Conservation (phyloP, 2,329 filamentous ascomycete genomes). For the Diaporthe amygdali region DNA sequence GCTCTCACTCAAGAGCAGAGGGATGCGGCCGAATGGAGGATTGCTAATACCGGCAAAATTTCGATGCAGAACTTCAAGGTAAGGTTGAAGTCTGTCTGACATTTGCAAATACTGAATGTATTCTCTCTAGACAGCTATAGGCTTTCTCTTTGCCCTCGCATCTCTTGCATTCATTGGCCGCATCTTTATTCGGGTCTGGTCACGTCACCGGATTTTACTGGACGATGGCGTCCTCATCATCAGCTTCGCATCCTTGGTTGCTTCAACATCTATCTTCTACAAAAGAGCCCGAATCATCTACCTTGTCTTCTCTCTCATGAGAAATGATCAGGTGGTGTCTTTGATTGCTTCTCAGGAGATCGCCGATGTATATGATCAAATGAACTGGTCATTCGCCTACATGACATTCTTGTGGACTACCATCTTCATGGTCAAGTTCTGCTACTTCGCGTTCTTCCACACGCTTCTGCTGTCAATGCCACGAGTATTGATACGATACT, state of each 20-base stretch:
- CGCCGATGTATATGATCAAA: not conserved
- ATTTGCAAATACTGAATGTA: not conserved
- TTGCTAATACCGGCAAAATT: not conserved
- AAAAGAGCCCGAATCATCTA: not conserved
- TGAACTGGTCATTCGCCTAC: not conserved
- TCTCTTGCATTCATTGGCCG: not conserved
- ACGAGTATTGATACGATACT: not conserved
- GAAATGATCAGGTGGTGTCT: not conserved
- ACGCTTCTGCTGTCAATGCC: not conserved
- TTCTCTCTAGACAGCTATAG: not conserved
- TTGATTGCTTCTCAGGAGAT: not conserved
- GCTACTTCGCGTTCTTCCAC: slow-evolving; percentile 3
- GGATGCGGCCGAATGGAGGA: not conserved
- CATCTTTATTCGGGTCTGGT: not conserved
- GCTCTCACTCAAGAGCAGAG: not conserved
- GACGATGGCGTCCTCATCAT: not conserved
- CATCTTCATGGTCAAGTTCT: slow-evolving; percentile 11
- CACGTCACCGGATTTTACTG: not conserved
- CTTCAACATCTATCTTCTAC: not conserved
- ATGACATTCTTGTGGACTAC: not conserved
- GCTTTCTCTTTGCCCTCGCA: not conserved
- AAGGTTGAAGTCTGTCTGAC: not conserved
- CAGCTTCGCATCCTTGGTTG: not conserved
- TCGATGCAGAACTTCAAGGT: not conserved
- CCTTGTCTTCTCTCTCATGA: not conserved